phyloP scores from a whole-genome alignment of 2,329 filamentous ascomycete species.

The Pezicula neosporulosa region DNA sequence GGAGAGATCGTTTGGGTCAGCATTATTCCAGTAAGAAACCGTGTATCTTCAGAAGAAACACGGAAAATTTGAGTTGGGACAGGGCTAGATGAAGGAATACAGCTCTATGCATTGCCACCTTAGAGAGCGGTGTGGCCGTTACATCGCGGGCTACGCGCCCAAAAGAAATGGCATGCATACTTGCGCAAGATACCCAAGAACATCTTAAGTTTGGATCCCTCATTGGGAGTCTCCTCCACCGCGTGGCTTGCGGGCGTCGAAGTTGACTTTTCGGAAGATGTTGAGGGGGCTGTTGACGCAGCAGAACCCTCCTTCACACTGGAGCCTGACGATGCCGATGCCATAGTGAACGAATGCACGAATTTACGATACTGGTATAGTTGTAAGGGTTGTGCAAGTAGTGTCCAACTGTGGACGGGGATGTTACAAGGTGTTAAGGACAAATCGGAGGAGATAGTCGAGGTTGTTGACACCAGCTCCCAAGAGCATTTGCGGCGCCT shows the following conservation, averaged over 20 bases:
- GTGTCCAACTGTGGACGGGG: background rate
- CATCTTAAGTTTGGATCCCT: constrained; percentile 83
- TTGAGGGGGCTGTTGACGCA: constrained; percentile 21
- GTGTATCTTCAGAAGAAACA: constrained; percentile 8
- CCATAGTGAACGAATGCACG: constrained; percentile 14
- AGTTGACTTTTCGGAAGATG: constrained; percentile 18
- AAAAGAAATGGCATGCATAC: constrained; percentile 46
- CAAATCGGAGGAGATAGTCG: too few species aligned
- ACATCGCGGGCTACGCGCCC: background rate
- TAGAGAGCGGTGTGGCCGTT: constrained; percentile 11
- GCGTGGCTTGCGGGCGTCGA: constrained; percentile 11
- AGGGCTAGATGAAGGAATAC: background rate
- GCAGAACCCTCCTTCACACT: constrained; percentile 15
- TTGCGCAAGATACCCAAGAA: constrained; percentile 85
- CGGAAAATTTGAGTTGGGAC: background rate
- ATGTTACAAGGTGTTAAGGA: too few species aligned
- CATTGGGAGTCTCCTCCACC: constrained; percentile 61
- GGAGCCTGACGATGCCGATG: constrained; percentile 24
- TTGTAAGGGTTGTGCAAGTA: background rate
- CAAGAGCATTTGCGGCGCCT: too few species aligned
- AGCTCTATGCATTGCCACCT: constrained; percentile 4
- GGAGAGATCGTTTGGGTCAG: constrained; percentile 12
- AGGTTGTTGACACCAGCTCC: too few species aligned
- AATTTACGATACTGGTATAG: background rate
- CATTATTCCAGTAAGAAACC: background rate